Base-by-base conservation (phyloP, 306 rosid species). In the Begonia loranthoides region DNA sequence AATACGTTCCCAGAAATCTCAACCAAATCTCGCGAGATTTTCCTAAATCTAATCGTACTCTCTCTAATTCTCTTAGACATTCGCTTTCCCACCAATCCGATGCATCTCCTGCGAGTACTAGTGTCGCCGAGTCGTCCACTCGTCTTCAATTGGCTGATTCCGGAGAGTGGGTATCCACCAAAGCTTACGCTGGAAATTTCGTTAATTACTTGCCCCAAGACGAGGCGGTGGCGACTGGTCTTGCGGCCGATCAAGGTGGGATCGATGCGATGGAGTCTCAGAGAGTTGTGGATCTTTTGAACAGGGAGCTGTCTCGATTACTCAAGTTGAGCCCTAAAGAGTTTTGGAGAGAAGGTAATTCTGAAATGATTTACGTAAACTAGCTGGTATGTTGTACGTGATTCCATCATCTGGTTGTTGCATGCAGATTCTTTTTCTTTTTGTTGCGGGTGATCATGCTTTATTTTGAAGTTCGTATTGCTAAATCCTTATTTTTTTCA, bases 171-270 rank as follows among this genome's bases (percentile, higher is more conserved):
- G 70, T 76, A 45, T 60, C 79, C 0, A 41, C 45, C 57, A 61
- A 69, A 63, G 56, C 51, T 38, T 56, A 39, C 33, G 76, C 55
- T 52, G 92, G 79, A 17, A 80, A 55, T 69, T 86, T 92, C 60
- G 94, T 92, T 0, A 80, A 66, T 52, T 92, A 86, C 73, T 68
- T 83, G 66, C 99, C 99, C 1, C 99, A 86, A 40, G 96, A 92
- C 43, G 99, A 86, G 73, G 99, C 96, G 0, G 84, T 86, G 44
- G 99, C 96, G 9, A 68, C 93, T 47, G 99, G 96, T 41, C 86
- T 86, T 44, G 76, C 87, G 40, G 87, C 87, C 12, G 77, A 83
- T 15, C 87, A 83, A 51, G 99, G 96, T 13, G 99, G 84, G 17
- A 69, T 83, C 80, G 94, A 92, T 70, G 77, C 99, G 16, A 13